These are phyloP conservation scores for Aspergillus floridensis DNA, from an alignment of 2,329 filamentous ascomycete genomes.

Conservation along the genomic window DNA sequence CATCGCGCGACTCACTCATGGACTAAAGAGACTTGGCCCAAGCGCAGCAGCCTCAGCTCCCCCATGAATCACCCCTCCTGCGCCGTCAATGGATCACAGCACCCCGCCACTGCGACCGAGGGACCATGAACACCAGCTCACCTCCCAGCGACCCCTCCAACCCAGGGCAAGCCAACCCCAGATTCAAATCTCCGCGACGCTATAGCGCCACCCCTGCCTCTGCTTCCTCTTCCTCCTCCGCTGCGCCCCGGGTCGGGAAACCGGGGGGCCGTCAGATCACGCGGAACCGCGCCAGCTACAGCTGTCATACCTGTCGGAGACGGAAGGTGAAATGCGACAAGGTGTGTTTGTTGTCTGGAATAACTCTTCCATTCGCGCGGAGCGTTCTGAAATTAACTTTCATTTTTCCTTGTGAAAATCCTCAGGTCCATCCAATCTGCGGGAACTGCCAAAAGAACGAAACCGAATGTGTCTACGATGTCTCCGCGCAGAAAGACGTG, in stretches of 20 bases:
- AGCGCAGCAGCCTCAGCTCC: neutral
- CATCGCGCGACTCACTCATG: neutral
- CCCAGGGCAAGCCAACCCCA: conserved; percentile 12
- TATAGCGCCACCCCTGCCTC: conserved; percentile 4
- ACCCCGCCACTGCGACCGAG: conserved; percentile 23
- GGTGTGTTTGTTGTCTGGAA: conserved; percentile 13
- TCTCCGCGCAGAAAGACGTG: conserved; percentile 27
- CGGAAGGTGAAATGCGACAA: conserved; percentile 51
- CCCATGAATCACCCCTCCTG: conserved; percentile 13
- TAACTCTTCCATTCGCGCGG: neutral
- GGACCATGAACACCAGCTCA: conserved; percentile 22
- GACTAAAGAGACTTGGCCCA: neutral
- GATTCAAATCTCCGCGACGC: conserved; percentile 7
- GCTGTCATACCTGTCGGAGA: conserved; percentile 46
- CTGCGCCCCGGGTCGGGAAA: conserved; percentile 14
- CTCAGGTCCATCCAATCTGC: conserved; percentile 45
- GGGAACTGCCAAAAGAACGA: conserved; percentile 46
- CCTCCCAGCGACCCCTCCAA: conserved; percentile 12
- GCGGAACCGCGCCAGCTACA: conserved; percentile 48
- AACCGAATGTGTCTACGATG: conserved; percentile 44
- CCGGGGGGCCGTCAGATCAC: conserved; percentile 44
- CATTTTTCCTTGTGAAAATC: neutral
- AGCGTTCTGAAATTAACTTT: neutral
- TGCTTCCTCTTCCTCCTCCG: conserved; percentile 8
- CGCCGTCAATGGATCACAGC: conserved; percentile 18